Base-by-base conservation (phyloP, 2,329 filamentous ascomycete species). In the Penicillium glabrum region DNA sequence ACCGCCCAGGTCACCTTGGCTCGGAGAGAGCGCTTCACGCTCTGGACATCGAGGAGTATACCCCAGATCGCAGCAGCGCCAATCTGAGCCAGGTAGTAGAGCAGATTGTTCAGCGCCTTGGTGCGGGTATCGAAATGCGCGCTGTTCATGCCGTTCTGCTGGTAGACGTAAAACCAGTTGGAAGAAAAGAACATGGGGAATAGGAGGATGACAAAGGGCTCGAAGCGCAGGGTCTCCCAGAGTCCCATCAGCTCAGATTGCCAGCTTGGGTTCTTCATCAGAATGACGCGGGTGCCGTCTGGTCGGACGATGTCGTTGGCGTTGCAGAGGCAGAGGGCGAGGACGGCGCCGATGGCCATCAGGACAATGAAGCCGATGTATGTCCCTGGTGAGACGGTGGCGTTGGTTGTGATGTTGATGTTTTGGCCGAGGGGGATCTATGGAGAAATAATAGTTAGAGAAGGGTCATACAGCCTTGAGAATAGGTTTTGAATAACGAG, bases 201-300 rank as follows among this genome's bases (percentile, higher is more conserved):
- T 14, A 92, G 81, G 21, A 87, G 75, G 53, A 92, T 59, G 66
- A 93, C 86, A 76, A 86, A 91, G 4, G 85, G 84, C 61, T 93
- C 88, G 26, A 80, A 80, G 48, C 78, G 76, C 56, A 96, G 76
- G 0, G 88, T 90, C 71, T 92, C 82, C 73, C 81, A 87, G 3
- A 96, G 83, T 49, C 91, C 90, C 19, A 82, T 61, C 57, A 95
- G 72, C 76, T 96, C 91, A 5, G 87, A 86, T 69, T 83, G 83
- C 89, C 89, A 93, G 52, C 88, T 89, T 3, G 91, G 91, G 75
- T 93, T 88, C 79, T 93, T 91, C 89, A 92, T 93, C 59, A 92
- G 74, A 61, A 95, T 90, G 69, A 96, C 85, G 57, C 85, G 82
- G 60, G 87, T 87, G 57, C 90, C 90, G 71, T 96, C 90, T 29